phyloP scores from a whole-genome alignment of 208 protist species.

The Trypanosoma cruzi region DNA sequence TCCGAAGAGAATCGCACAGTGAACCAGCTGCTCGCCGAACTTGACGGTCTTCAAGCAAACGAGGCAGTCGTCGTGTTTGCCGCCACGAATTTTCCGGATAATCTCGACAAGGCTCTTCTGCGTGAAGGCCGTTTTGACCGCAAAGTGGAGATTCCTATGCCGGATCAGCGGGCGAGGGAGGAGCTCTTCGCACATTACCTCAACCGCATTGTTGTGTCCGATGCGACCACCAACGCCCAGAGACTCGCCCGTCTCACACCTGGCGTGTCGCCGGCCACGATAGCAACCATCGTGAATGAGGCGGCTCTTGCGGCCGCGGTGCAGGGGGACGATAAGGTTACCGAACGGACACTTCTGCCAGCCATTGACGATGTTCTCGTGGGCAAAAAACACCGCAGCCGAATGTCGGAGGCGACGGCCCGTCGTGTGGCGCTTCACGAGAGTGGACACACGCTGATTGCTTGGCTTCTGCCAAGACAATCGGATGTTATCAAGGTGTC shows the following conservation, averaged over 20 bases:
- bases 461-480: constrained; percentile 90
- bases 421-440: constrained; percentile 94
- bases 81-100: constrained; percentile 96
- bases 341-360: constrained; percentile 57
- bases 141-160: constrained; percentile 87
- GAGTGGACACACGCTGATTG: constrained; percentile 95
- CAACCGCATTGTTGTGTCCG: constrained; percentile 41
- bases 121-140: constrained; percentile 98
- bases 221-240: constrained; percentile 32
- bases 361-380: constrained; percentile 89
- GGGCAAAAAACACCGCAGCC: constrained; percentile 83
- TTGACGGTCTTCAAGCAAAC: constrained; percentile 93
- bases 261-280: constrained; percentile 93
- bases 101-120: constrained; percentile 95
- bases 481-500: constrained; percentile 96
- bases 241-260: constrained; percentile 83
- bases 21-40: constrained; percentile 97
- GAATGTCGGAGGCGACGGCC: constrained; percentile 56
- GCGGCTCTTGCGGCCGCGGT: constrained; percentile 90
- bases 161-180: constrained; percentile 64
- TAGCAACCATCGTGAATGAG: constrained; percentile 91
- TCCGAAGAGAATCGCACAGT: constrained; percentile 93
- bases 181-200: constrained; percentile 86
- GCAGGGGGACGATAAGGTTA: constrained; percentile 91
- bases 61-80: constrained; percentile 96